Evolutionary conservation across 306 rosid genomes (phyloP).

Genomic region (Nissolia schottii): DNA sequence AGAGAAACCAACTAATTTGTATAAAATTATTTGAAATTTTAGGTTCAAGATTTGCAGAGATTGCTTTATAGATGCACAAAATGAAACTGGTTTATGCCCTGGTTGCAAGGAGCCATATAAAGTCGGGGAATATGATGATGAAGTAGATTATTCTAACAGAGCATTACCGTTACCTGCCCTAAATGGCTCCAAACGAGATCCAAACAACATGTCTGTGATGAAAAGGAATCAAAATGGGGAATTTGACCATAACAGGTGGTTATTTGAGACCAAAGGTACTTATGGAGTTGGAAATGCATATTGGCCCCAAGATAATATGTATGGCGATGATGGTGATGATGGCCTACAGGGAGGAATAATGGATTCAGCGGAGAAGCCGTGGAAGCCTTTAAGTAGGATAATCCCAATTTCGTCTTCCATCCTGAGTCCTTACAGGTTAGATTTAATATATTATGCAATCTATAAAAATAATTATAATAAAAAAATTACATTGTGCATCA

Average conservation of each 20-base stretch:
- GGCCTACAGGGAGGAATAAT: conserved; percentile 35
- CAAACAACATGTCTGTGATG: conserved; percentile 74
- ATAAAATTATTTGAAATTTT: neutral
- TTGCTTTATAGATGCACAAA: conserved; percentile 74
- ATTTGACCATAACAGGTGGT: conserved; percentile 86
- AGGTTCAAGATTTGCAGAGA: conserved; percentile 94
- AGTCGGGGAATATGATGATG: conserved; percentile 53
- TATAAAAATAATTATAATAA: no score
- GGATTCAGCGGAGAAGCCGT: conserved; percentile 61
- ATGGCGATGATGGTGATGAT: conserved; percentile 37
- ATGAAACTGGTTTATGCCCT: conserved; percentile 64
- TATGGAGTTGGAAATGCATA: conserved; percentile 87
- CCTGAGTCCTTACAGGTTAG: conserved; percentile 88
- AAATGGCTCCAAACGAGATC: conserved; percentile 46
- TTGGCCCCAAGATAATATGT: conserved; percentile 53
- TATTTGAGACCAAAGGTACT: conserved; percentile 85
- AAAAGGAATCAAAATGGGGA: conserved; percentile 78
- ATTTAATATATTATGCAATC: neutral
- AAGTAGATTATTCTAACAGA: conserved; percentile 35
- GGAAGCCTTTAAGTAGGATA: conserved; percentile 65
- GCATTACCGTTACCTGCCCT: conserved; percentile 59
- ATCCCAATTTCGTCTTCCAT: conserved; percentile 49
- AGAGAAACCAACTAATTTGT: neutral
- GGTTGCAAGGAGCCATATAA: conserved; percentile 85
- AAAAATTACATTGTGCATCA: no score